Base-by-base conservation (phyloP, 352 stramenopile species). In the Phytophthora fragariaefolia region DNA sequence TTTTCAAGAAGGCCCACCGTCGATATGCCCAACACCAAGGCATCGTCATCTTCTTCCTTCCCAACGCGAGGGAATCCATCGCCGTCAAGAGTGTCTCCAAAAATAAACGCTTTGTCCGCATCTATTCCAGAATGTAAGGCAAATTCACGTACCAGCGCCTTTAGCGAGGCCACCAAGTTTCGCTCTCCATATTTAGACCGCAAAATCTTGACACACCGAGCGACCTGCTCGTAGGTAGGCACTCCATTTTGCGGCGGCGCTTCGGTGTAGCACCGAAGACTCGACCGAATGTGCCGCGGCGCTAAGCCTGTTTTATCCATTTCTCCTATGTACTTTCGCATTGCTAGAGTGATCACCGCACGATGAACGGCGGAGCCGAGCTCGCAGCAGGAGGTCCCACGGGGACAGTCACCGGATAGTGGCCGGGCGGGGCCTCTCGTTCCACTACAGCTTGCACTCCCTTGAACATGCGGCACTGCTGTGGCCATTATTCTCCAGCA, bases 271-370 rank as follows among this genome's bases (percentile, higher is more conserved):
- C 51, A 22, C 5, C 52, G 52, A 9, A 59, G 13, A 6, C 52
- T 13, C 5, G 46, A 53, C 24, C 24, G 38, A 59, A 59, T 59
- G 40, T 59, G 34, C 10, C 52, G 17, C 17, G 34, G 52, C 5
- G 36, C 12, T 8, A 59, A 18, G 2, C 36, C 34, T 2, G 52
- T 59, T 48, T 59, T 23, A 49, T 49, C 52, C 52, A 59, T 59
- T 1, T 49, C 52, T 17, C 23, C 17, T 5, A 59, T 59, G 24
- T 59, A 28, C 20, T 48, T 43, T 6, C 17, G 13, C 36, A 59
- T 59, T 38, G 22, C 52, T 18, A 23, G 3, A 4, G 34, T 59
- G 6, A 49, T 18, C 1, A 48, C 23, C 12, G 52, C 4, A 26
- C 36, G 26, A 15, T 59, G 22, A 6, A 26, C 17, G 2, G n/a